These are phyloP conservation scores for Begonia fuchsioides DNA, from an alignment of 306 rosid species.

Conservation along the genomic window DNA sequence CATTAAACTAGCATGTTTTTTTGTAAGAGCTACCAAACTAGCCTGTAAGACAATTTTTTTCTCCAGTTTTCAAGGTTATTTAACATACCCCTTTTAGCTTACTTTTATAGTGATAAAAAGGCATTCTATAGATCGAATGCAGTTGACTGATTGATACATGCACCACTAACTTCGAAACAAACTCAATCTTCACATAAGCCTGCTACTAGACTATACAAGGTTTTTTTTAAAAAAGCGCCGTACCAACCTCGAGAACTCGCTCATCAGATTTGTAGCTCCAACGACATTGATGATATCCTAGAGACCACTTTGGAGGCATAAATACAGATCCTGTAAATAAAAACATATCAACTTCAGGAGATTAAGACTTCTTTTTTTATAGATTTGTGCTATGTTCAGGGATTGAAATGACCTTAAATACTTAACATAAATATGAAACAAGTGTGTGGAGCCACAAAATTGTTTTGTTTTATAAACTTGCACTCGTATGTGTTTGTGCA, in stretches of 20 bases:
- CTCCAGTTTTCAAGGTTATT: no score
- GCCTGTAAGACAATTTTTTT: no score
- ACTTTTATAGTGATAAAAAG: background rate
- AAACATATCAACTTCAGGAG: background rate
- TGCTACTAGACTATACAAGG: background rate
- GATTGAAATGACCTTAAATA: no score
- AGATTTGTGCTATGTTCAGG: no score
- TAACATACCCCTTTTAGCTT: no score
- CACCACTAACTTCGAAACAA: background rate
- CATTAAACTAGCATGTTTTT: no score
- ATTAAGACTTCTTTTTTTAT: no score
- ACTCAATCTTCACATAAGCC: background rate
- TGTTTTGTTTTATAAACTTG: no score
- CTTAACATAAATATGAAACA: no score
- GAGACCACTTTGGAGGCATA: constrained; percentile 93
- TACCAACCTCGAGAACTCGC: constrained; percentile 60
- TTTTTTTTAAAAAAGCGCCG: background rate
- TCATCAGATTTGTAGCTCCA: constrained; percentile 65
- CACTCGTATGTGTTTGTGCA: no score
- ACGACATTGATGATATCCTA: constrained; percentile 93
- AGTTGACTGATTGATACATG: background rate
- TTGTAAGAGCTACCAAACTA: no score
- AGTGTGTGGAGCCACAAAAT: no score
- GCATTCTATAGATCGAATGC: background rate
- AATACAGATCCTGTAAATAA: constrained; percentile 47